Conservation (phyloP, 352 stramenopile species). For the Globisporangium splendens region DNA sequence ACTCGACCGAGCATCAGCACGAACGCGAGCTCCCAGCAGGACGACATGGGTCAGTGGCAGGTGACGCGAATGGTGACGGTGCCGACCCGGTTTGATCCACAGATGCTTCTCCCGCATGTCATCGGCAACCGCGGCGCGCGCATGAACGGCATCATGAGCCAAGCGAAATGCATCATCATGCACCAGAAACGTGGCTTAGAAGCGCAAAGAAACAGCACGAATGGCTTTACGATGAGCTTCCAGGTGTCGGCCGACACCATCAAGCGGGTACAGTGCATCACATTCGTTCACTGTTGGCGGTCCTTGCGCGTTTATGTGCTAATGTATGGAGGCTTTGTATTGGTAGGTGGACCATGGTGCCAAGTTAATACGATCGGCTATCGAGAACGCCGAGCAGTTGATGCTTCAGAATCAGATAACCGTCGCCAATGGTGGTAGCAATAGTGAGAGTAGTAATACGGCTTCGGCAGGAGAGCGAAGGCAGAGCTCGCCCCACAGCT, state of each 20-base stretch:
- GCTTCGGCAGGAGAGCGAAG: background rate
- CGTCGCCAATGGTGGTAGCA: conserved; percentile 7
- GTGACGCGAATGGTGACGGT: conserved; percentile 34
- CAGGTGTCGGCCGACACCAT: conserved; percentile 47
- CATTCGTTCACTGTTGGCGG: background rate
- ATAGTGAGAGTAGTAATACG: background rate
- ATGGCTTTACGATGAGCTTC: conserved; percentile 41
- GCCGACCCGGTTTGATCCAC: conserved; percentile 36
- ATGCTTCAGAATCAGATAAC: conserved; percentile 9
- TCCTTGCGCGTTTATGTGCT: background rate
- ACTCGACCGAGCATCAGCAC: background rate
- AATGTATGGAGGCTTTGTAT: background rate
- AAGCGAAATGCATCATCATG: conserved; percentile 49
- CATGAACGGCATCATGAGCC: conserved; percentile 57
- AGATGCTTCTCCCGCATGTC: conserved; percentile 40
- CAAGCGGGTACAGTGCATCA: conserved; percentile 24
- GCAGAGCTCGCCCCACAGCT: background rate
- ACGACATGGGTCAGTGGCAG: conserved; percentile 11
- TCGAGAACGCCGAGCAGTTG: conserved; percentile 41
- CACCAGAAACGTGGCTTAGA: conserved; percentile 22
- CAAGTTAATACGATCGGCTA: conserved; percentile 25
- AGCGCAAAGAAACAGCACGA: background rate
- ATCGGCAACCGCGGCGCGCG: conserved; percentile 43
- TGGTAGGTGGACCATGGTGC: conserved; percentile 21
- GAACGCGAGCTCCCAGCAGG: conserved; percentile 4